Base-by-base conservation (phyloP, 768 basidiomycete genomes). In the Boletus tomentosulus region DNA sequence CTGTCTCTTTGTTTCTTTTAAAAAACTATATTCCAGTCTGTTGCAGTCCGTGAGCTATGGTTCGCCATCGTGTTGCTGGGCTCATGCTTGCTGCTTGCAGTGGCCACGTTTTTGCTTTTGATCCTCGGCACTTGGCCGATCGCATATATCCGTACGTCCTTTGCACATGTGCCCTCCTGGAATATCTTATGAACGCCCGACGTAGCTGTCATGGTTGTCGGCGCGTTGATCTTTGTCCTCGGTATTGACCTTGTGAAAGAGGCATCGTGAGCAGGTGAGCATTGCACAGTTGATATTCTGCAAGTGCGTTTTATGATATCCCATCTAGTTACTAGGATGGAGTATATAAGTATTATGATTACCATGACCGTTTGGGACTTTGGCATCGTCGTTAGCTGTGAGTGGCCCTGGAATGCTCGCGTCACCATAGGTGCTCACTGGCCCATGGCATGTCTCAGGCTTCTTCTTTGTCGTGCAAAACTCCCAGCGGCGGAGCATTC, bases 381-480 rank as follows among this genome's bases (percentile, higher is more conserved):
- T 62, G 96, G 96, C 6, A 91, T 98, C 63, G 74, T 96, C 51
- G 84, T 93, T 52, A 92, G 92, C 62, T 97, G 93, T 87, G 69
- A 65, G 86, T 74, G 1, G 9, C 9, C 16, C 15, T 46, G 1
- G 4, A 3, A 24, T 41, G 11, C 10, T n/a, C 15, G 13, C 1
- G 4, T 34, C 16, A 43, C 24, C 43, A 4, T 16, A 28, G 27
- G 11, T 4, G 41, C 62, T 55, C 44, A 56, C 54, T 30, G 6
- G 12, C 25, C 19, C 27, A 2, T 16, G 28, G 24, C 38, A 9
- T 38, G 0, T 28, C 34, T 39, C 38, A 91, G 90, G 87, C 63
- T 78, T 98, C 70, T 97, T 96, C 74, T 99, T 99, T 64, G 96
- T 99, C n/a, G 79, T 98, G 2, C 92, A 96, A 63, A 96, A 90